These are phyloP conservation scores for Xylaria sp. DNA, from an alignment of 2,329 filamentous ascomycete genomes.

Conservation along the genomic window DNA sequence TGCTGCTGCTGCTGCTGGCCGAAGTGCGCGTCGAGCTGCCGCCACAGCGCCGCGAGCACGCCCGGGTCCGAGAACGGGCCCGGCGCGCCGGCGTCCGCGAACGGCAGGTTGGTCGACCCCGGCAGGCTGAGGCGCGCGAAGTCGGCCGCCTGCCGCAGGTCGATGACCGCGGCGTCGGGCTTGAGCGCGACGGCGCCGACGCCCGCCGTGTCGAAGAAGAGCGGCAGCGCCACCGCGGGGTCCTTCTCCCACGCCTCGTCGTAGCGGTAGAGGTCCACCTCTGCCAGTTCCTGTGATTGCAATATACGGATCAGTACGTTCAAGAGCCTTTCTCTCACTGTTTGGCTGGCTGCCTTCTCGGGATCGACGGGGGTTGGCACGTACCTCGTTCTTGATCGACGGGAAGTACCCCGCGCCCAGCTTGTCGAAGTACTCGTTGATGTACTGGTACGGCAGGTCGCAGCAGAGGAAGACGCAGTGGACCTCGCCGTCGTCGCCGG, in stretches of 20 bases:
- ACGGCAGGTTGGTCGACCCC: conserved; percentile 48
- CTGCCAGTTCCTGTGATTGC: conserved; percentile 47
- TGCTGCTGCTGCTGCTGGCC: no score
- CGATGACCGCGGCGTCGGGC: conserved; percentile 42
- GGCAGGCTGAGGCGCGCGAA: conserved; percentile 48
- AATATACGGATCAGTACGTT: conserved; percentile 22
- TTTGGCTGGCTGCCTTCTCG: no score
- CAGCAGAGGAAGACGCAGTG: conserved; percentile 64
- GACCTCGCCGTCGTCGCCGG: conserved; percentile 48
- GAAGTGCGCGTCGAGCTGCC: conserved; percentile 49
- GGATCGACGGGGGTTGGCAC: no score
- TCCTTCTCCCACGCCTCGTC: conserved; percentile 57
- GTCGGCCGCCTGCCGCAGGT: conserved; percentile 47
- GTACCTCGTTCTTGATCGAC: conserved; percentile 49
- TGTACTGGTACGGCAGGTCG: conserved; percentile 66
- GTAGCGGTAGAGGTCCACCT: conserved; percentile 57
- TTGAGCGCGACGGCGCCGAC: conserved; percentile 20
- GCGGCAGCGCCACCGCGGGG: conserved; percentile 42
- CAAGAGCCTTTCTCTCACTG: neutral
- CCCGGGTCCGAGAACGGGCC: conserved; percentile 51
- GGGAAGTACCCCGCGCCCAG: conserved; percentile 52
- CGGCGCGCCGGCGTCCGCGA: conserved; percentile 39
- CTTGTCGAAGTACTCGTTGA: conserved; percentile 62
- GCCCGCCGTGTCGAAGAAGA: conserved; percentile 37
- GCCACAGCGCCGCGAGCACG: conserved; percentile 50